phyloP scores from a whole-genome alignment of 192 early-diverging fungal species.

The Spizellomyces punctatus region DNA sequence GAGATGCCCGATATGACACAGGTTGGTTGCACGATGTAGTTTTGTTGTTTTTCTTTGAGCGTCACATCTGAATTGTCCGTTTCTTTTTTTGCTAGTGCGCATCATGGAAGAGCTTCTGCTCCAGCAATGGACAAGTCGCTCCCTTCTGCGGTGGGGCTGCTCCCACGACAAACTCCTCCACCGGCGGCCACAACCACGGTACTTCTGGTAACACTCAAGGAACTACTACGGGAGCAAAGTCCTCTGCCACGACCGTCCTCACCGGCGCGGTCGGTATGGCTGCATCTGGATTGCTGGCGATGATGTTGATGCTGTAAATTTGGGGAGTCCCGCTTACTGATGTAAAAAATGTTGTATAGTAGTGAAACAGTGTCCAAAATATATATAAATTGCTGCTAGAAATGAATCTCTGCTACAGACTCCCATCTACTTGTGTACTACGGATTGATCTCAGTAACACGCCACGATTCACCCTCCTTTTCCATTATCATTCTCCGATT shows the following conservation, averaged over 20 bases:
- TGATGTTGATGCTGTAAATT: too few species aligned
- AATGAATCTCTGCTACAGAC: too few species aligned
- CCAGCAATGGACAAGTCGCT: not conserved
- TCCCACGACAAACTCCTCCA: not conserved
- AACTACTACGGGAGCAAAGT: not conserved
- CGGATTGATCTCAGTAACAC: not conserved
- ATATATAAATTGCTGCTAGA: too few species aligned
- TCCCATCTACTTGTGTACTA: not conserved
- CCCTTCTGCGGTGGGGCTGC: not conserved
- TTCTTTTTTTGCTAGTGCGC: not conserved
- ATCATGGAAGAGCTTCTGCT: slow-evolving; percentile 3
- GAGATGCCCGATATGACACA: slow-evolving; percentile 21
- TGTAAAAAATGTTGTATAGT: not conserved
- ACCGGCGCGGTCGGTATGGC: too few species aligned
- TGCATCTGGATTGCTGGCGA: too few species aligned
- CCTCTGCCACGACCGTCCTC: too few species aligned
- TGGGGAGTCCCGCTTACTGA: not conserved
- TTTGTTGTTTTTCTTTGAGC: too few species aligned
- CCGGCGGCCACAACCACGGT: not conserved
- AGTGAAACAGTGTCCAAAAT: too few species aligned
- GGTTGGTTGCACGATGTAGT: too few species aligned
- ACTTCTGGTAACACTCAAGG: not conserved
- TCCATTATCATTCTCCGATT: slow-evolving; percentile 14
- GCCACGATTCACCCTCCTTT: not conserved
- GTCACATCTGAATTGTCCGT: too few species aligned